Conservation (phyloP, 495 filamentous ascomycete species). For the Hypomontagnella monticulosa region DNA sequence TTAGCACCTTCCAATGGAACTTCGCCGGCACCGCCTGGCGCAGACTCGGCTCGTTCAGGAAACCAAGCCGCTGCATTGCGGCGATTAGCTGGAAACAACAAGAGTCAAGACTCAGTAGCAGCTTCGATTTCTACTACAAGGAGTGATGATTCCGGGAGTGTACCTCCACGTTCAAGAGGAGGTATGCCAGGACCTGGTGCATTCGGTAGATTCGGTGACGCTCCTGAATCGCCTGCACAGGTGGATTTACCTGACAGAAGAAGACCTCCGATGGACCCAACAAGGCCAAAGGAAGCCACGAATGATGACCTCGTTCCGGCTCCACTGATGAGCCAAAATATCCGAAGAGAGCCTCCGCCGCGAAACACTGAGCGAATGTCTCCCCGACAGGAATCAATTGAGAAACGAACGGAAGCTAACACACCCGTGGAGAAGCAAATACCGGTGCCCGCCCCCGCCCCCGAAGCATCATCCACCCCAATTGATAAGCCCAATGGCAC, state of each 20-base stretch:
- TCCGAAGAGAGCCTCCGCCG: conserved; percentile 57
- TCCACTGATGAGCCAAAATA: conserved; percentile 61
- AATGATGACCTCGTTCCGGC: conserved; percentile 62
- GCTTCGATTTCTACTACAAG: conserved; percentile 52
- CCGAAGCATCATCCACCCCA: conserved; percentile 14
- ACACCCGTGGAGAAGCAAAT: conserved; percentile 23
- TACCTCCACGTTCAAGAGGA: conserved; percentile 60
- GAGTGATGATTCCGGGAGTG: conserved; percentile 58
- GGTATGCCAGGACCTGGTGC: conserved; percentile 52
- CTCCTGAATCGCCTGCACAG: conserved; percentile 49
- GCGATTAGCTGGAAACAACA: conserved; percentile 58
- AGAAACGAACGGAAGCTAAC: conserved; percentile 27
- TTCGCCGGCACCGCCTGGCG: conserved; percentile 44
- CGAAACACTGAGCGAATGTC: conserved; percentile 57
- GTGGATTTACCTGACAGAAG: conserved; percentile 62
- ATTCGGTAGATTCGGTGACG: conserved; percentile 49
- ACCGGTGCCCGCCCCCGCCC: conserved; percentile 18
- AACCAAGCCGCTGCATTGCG: conserved; percentile 56
- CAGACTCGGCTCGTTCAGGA: conserved; percentile 56
- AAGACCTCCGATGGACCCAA: conserved; percentile 63
- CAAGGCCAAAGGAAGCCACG: conserved; percentile 49
- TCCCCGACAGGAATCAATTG: conserved; percentile 50
- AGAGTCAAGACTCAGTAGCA: conserved; percentile 66
- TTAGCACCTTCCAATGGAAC: conserved; percentile 49
- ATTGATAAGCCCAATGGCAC: conserved; percentile 35